Evolutionary conservation across 495 filamentous ascomycete species (phyloP), one percentile per base, ranked within the genome.

Genomic region (Penicillium paradoxum): DNA sequence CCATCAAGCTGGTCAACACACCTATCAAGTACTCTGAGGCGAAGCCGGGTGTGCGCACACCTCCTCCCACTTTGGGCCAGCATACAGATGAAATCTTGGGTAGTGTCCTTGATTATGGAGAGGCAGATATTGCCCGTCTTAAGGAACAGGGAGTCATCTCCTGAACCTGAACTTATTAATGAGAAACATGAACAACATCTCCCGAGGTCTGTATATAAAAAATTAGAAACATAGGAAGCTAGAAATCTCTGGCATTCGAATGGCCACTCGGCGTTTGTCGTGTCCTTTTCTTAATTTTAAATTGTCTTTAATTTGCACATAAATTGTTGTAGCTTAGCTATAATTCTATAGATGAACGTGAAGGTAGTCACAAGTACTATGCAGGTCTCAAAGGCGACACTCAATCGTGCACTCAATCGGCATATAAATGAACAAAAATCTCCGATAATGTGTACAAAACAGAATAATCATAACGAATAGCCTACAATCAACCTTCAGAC

Each of bases 11-110:
- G 49, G 83, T 98, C 21, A 96, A 93, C 61, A 91, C 92, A n/a
- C 93, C 93, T 0, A 83, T 98, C 54, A 98, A 98, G 68, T 97
- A 89, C 69, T 96, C 90, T 9, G 81, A 90, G 45, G 85, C 87
- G 9, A 82, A 77, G 49, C 89, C 92, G 1, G 76, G 83, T n/a
- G 81, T 95, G 13, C 73, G 92, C 4, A 87, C 73, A 6, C 81
- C 89, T 18, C 93, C 93, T 39, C 93, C 93, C 10, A 87, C 85
- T 4, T 71, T 98, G 37, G 93, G 93, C 0, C 84, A 98, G 66
- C 93, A 98, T 71, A 97, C 93, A 2, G 78, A 93, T 58, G 90
- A 97, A 70, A 77, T 98, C 2, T 70, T 98, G 49, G 59, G 70
- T 22, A 79, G 83, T 2, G 58, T 89, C 22, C 70, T 97, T 17